Base-by-base conservation (phyloP, 768 basidiomycete genomes). In the Exsudoporus frostii region DNA sequence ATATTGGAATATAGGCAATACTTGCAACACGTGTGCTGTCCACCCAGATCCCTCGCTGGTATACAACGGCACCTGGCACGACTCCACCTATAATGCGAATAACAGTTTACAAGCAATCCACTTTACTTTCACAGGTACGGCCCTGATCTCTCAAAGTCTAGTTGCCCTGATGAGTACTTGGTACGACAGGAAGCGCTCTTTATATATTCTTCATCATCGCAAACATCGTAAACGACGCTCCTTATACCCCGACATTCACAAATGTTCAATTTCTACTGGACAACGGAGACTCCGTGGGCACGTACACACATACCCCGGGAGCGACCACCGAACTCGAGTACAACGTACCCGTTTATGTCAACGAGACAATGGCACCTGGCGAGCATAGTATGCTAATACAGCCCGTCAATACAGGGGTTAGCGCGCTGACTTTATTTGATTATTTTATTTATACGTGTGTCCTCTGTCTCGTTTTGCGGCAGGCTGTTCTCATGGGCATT, bases 161-260 rank as follows among this genome's bases (percentile, higher is more conserved):
- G 3, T 45, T 22, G 10, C 5, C 37, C 19, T 29, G n/a, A 54
- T 15, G 15, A n/a, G 25, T 5, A 5, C 13, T 40, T 9, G 0
- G 2, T 27, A 22, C 25, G 10, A 15, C 50, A 63, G 58, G 62
- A 17, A 64, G 22, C 5, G 55, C 41, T 1, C 0, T 63, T 8
- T 63, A 64, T 27, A 47, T 63, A 44, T 64, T 54, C 36, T 61
- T 65, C 25, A 62, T 58, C 40, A 19, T 56, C 0, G 54, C 59
- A 8, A 64, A 63, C 38, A 46, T 1, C 1, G 17, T 57, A n/a
- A n/a, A n/a, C n/a, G n/a, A n/a, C n/a, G n/a, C n/a, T 4, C 4
- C 30, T 1, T 0, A 1, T 30, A 10, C 30, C 8, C 1, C 8
- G 1, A 51, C 51, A 7, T 10, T 37, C 14, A 61, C 55, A 0